Conservation (phyloP, 2,329 filamentous ascomycete genomes). For the Pseudonectria foliicola region DNA sequence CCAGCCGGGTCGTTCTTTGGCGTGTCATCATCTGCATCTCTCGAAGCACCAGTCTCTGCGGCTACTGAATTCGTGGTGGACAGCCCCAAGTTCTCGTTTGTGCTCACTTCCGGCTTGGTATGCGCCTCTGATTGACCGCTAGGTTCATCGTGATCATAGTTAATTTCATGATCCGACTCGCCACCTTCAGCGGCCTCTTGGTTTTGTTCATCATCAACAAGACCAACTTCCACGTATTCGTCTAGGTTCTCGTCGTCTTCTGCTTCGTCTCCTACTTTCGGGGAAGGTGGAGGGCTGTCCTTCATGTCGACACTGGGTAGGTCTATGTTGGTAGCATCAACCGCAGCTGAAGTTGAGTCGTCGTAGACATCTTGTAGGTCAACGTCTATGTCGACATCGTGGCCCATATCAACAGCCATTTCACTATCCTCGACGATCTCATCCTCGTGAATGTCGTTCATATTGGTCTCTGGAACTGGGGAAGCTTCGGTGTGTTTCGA, state of each 20-base stretch:
- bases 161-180: constrained; percentile 27
- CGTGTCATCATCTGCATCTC: neutral
- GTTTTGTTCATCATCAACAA: neutral
- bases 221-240: too few species aligned
- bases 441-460: constrained; percentile 13
- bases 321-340: constrained; percentile 5
- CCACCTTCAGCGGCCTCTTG: constrained; percentile 13
- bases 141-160: constrained; percentile 26
- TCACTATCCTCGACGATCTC: constrained; percentile 12
- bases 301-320: neutral
- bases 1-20: neutral
- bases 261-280: constrained; percentile 2
- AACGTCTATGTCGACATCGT: constrained; percentile 14
- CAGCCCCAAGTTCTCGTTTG: too few species aligned
- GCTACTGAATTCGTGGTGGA: too few species aligned
- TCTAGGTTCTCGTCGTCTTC: constrained; percentile 4
- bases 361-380: constrained; percentile 6
- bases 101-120: too few species aligned
- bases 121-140: too few species aligned
- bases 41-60: too few species aligned
- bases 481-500: constrained; percentile 4
- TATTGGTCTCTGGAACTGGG: constrained; percentile 11
- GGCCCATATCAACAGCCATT: constrained; percentile 13
- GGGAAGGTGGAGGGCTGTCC: too few species aligned
- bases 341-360: constrained; percentile 4